These are phyloP conservation scores for Dispira simplex DNA, from an alignment of 192 early-diverging fungal species.

Conservation along the genomic window DNA sequence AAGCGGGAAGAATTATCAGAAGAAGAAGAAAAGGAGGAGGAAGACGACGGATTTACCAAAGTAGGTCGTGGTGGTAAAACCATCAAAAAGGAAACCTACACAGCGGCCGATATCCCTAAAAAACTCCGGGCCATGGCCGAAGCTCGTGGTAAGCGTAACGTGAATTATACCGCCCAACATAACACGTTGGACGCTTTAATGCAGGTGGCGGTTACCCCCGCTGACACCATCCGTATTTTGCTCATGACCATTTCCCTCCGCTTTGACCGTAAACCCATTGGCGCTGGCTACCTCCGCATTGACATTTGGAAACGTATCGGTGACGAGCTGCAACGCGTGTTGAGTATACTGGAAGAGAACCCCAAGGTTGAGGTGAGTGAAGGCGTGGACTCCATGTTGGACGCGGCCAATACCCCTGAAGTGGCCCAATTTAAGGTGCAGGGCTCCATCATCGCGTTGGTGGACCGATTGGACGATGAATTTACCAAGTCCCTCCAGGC, in stretches of 20 bases:
- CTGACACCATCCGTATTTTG: conserved; percentile 71
- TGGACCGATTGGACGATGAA: conserved; percentile 95
- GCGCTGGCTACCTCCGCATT: conserved; percentile 51
- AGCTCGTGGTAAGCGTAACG: conserved; percentile 90
- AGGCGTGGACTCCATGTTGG: conserved; percentile 44
- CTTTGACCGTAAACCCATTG: conserved; percentile 63
- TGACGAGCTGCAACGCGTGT: conserved; percentile 58
- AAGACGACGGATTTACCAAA: conserved; percentile 49
- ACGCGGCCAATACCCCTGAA: conserved; percentile 33
- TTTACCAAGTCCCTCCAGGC: conserved; percentile 89
- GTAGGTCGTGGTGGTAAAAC: conserved; percentile 51
- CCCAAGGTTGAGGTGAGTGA: conserved; percentile 53
- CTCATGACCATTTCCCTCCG: conserved; percentile 74
- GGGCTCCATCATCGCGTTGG: conserved; percentile 70
- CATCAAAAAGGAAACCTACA: conserved; percentile 20
- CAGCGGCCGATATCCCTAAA: conserved; percentile 67
- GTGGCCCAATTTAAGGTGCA: conserved; percentile 24
- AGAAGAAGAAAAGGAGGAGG: conserved; percentile 18
- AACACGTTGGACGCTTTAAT: conserved; percentile 47
- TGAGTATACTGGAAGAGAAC: conserved; percentile 64
- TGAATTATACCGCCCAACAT: conserved; percentile 69
- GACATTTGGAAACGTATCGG: conserved; percentile 69
- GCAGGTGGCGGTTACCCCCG: conserved; percentile 41
- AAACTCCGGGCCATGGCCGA: conserved; percentile 59
- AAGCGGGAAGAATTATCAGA: conserved; percentile 17